Evolutionary conservation across 1,284 basidiomycete genomes (phyloP).

Genomic region (Sporisorium reilianum): DNA sequence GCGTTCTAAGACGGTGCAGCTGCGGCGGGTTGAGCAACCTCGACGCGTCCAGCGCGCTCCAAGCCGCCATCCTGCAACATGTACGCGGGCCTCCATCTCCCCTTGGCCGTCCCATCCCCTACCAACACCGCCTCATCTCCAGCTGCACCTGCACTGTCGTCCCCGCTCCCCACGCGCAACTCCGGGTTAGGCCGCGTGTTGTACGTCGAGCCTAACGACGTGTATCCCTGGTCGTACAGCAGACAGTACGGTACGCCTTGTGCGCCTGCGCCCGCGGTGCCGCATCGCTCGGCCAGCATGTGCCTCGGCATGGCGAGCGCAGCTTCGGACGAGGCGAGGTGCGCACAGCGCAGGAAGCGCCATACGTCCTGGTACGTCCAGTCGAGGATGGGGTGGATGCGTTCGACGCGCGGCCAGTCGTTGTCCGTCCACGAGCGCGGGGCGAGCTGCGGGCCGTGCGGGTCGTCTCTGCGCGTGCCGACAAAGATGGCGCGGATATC

Average conservation of each 20-base stretch:
- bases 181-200: constrained; percentile 94
- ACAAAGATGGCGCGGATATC: constrained; percentile 82
- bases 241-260: constrained; percentile 76
- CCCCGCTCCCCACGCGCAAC: constrained; percentile 71
- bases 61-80: constrained; percentile 80
- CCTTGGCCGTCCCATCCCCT: constrained; percentile 40
- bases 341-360: constrained; percentile 81
- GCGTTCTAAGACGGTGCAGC: not conserved
- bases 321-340: constrained; percentile 72
- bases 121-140: constrained; percentile 9
- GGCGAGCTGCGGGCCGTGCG: constrained; percentile 76
- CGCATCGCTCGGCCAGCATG: constrained; percentile 8
- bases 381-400: constrained; percentile 94
- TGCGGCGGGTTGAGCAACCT: constrained; percentile 23
- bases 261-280: constrained; percentile 33
- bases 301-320: constrained; percentile 56
- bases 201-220: constrained; percentile 91
- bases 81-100: constrained; percentile 78
- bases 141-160: constrained; percentile 23
- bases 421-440: constrained; percentile 54
- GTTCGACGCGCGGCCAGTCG: constrained; percentile 88
- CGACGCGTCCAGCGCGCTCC: constrained; percentile 75
- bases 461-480: constrained; percentile 87
- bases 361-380: constrained; percentile 93
- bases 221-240: constrained; percentile 94